Conservation (phyloP, 176 grass and related monocot species). For the sorghum (Sorghum bicolor) region DNA sequence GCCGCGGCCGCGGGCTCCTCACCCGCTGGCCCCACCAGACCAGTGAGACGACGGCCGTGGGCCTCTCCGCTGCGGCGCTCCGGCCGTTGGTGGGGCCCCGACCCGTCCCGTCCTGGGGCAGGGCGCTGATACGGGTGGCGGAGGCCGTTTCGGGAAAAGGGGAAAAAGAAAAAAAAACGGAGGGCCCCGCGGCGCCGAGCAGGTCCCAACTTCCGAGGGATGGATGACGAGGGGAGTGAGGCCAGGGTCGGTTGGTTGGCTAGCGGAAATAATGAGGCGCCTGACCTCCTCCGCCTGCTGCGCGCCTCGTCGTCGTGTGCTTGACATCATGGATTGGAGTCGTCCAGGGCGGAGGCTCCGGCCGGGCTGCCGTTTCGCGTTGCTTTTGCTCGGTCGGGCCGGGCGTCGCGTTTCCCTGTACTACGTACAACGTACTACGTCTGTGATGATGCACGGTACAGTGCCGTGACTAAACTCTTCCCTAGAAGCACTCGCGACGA, state of each 20-base stretch:
- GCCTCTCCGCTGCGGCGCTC: background rate
- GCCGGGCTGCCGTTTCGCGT: background rate
- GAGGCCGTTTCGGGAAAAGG: constrained; percentile 15
- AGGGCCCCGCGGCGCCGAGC: background rate
- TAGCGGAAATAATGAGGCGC: background rate
- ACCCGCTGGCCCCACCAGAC: background rate
- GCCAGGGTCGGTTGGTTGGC: background rate
- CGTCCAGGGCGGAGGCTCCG: background rate
- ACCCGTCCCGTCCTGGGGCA: background rate
- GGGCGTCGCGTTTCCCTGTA: background rate
- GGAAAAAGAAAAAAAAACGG: background rate
- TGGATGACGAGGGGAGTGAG: background rate
- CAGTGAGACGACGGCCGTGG: background rate
- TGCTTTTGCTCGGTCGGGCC: background rate
- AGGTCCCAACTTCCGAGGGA: background rate
- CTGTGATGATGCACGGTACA: no score
- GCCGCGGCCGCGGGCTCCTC: no score
- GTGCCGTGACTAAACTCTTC: background rate
- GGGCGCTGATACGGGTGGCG: constrained; percentile 10
- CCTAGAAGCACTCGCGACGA: no score
- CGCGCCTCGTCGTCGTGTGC: background rate
- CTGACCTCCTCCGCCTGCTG: background rate
- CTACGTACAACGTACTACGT: no score
- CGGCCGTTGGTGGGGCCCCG: background rate
- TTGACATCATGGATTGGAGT: constrained; percentile 14